Evolutionary conservation across 192 early-diverging fungal genomes (phyloP), one percentile per base, ranked within the genome.

Genomic region (Entomortierella beljakovae): DNA sequence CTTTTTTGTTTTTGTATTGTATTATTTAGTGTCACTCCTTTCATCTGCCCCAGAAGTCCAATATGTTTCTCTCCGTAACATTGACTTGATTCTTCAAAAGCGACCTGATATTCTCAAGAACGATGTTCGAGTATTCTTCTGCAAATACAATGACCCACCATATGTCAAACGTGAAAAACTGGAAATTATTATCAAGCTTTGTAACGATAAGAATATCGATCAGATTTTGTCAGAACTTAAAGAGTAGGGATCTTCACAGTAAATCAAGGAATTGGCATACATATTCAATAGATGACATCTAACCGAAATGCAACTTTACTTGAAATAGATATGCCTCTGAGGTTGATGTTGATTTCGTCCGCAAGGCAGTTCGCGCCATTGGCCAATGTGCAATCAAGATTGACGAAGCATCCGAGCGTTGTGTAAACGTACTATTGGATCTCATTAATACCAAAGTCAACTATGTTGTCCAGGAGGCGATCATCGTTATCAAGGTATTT

Each of bases 131-230:
- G 97, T 98, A 20, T 99, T 99, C 79, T 99, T 97, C 79, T 96
- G 94, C 84, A 97, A 96, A 80, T 99, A 96, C 87, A 98, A 99
- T 83, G 97, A 99, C 84, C 96, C 97, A 34, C 93, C 93, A 34
- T 99, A 98, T 65, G 96, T 99, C 68, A 99, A 99, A 80, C 84
- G 92, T 40, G 97, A 98, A 58, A 99, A 99, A 69, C 86, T 99
- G 31, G 94, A 96, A 55, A 93, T 99, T 43, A 92, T 99, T 77
- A 93, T 98, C 68, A 92, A 91, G 54, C 89, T 99, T 25, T 93
- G 91, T 64, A 91, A 89, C 22, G 94, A 95, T 57, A 85, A 88
- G 60, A 98, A 97, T 68, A 86, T 96, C n/a, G 96, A 98, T 60
- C 95, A 96, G 59, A 88, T 99, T 34, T 81, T 99, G 31, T 92